Percentiles rank a stretch among this genome's conserved stretches.
These are phyloP conservation scores for Amanita fuliginea DNA, from an alignment of 768 basidiomycete species.

Conservation along the genomic window DNA sequence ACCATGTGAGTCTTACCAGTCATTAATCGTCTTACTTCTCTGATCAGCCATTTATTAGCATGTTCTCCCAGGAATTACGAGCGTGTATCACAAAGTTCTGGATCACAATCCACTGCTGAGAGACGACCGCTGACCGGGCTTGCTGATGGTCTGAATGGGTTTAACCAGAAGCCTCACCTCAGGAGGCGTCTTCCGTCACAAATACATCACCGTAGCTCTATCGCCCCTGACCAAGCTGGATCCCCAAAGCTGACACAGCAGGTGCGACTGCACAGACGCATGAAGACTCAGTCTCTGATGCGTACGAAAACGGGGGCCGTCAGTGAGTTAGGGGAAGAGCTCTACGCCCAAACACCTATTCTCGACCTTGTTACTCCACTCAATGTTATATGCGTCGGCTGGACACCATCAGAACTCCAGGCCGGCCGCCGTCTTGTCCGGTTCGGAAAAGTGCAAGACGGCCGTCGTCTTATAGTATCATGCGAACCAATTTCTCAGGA, in stretches of 20 bases:
- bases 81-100: background rate
- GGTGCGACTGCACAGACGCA: constrained; percentile 29
- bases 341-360: constrained; percentile 40
- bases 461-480: constrained; percentile 63
- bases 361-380: constrained; percentile 54
- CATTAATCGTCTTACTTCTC: background rate
- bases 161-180: constrained; percentile 16
- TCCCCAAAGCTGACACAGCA: constrained; percentile 16
- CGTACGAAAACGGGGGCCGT: constrained; percentile 27
- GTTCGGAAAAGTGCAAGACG: constrained; percentile 72
- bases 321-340: constrained; percentile 25
- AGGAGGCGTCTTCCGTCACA: constrained; percentile 28
- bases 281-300: constrained; percentile 30
- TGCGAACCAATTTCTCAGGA: constrained; percentile 68
- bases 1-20: constrained; percentile 21
- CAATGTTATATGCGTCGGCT: constrained; percentile 40
- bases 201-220: constrained; percentile 28
- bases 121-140: background rate
- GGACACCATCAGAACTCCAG: constrained; percentile 55
- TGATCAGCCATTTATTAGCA: background rate
- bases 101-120: background rate
- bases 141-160: background rate
- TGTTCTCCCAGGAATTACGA: background rate
- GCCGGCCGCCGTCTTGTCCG: constrained; percentile 77
- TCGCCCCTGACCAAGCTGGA: constrained; percentile 24